Base-by-base conservation (phyloP, 768 basidiomycete genomes). In the Russula sp. region DNA sequence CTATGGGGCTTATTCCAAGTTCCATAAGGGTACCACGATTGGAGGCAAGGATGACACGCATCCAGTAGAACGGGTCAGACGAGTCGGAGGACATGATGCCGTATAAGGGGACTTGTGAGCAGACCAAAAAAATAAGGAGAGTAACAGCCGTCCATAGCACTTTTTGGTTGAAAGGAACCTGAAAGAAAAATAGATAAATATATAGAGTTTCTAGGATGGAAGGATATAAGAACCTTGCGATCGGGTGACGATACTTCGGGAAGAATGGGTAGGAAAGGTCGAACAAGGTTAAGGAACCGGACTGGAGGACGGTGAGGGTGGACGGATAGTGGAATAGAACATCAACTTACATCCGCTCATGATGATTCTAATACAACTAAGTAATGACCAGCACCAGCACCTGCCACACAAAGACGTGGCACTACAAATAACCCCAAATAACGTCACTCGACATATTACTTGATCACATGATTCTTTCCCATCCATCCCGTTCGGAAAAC, bases 11-110 rank as follows among this genome's bases (percentile, higher is more conserved):
- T 70, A 98, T 98, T 64, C 97, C 96, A 65, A 99, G 86, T 77
- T 99, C 97, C 97, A 99, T 99, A 65, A 98, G 87, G 1, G 97
- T 98, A 67, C 97, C 97, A 64, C 96, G 85, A 79, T 98, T 98
- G 7, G 94, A 97, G 27, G 97, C 96, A 64, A 99, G 85, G 77
- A 99, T 98, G 79, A 96, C 96, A 77, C 96, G 91, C 89, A 98
- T 94, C 97, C 96, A 98, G 80, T 97, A 98, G 48, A 99, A 86
- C 14, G 97, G 97, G 79, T 99, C 96, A 59, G 94, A 94, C 68
- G 94, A 97, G 82, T 99, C 96, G 63, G 94, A 97, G 34, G 94
- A 97, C 88, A 98, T 96, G 85, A 99, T 98, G 66, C 97, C 97
- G 76, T 98, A 99, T 52, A 99, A 83, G 6, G 97, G 97, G 37